Conservation (phyloP, 495 filamentous ascomycete genomes). For the Neurospora sp. region DNA sequence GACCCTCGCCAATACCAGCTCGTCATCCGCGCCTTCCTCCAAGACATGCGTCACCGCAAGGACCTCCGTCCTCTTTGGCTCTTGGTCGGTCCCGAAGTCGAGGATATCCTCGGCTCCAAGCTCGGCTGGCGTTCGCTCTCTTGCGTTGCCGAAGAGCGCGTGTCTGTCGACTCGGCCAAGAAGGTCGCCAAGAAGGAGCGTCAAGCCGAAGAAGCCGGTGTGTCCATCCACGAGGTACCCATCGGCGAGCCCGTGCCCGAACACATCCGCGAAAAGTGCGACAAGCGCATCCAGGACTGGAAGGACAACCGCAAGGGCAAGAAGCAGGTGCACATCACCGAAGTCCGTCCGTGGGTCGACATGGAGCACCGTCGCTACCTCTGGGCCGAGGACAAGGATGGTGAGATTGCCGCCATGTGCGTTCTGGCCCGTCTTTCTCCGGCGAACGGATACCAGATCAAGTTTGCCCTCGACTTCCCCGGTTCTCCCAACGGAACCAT, state of each 20-base stretch:
- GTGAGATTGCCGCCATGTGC: conserved; percentile 60
- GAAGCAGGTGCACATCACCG: conserved; percentile 70
- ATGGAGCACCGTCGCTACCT: conserved; percentile 69
- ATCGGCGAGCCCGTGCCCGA: conserved; percentile 51
- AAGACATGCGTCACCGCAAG: conserved; percentile 56
- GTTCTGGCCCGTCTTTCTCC: conserved; percentile 66
- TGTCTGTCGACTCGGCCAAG: conserved; percentile 58
- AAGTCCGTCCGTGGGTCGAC: conserved; percentile 75
- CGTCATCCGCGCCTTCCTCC: conserved; percentile 61
- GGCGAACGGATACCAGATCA: conserved; percentile 73
- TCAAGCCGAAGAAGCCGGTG: conserved; percentile 65
- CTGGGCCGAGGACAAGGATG: conserved; percentile 57
- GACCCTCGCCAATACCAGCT: conserved; percentile 58
- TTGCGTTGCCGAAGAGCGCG: conserved; percentile 73
- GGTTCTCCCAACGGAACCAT: conserved; percentile 68
- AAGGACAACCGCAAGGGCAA: conserved; percentile 65
- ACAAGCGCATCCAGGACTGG: conserved; percentile 68
- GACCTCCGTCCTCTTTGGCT: conserved; percentile 76
- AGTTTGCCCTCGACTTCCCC: conserved; percentile 81
- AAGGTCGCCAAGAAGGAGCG: conserved; percentile 52
- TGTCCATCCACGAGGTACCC: conserved; percentile 58
- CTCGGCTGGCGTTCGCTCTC: conserved; percentile 76
- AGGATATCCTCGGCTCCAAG: conserved; percentile 62
- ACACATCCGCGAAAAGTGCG: conserved; percentile 51
- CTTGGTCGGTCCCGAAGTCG: conserved; percentile 54